Evolutionary conservation across 2,329 filamentous ascomycete species (phyloP).

Genomic region (Elsinoe ampelina): DNA sequence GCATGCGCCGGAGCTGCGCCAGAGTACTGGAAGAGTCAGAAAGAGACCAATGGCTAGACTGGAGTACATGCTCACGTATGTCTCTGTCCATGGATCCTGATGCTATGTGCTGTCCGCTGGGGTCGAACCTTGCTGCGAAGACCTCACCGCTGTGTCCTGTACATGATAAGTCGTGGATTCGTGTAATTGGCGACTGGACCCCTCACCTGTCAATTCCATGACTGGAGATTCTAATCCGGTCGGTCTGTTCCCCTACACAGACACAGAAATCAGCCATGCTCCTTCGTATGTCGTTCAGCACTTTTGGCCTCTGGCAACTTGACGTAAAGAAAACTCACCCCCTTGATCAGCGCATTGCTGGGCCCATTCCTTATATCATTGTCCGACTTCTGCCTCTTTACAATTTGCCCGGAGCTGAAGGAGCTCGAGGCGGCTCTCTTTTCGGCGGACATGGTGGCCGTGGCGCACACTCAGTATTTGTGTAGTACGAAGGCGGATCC

Average conservation of each 20-base stretch:
- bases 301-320: constrained; percentile 20
- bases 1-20: constrained; percentile 85
- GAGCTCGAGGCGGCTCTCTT: constrained; percentile 85
- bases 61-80: constrained; percentile 53
- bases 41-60: neutral
- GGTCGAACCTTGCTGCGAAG: constrained; percentile 83
- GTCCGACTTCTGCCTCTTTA: constrained; percentile 79
- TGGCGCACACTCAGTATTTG: neutral
- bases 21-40: constrained; percentile 58
- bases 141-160: constrained; percentile 66
- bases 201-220: constrained; percentile 77
- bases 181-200: neutral
- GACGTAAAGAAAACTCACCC: constrained; percentile 47
- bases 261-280: constrained; percentile 25
- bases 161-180: constrained; percentile 15
- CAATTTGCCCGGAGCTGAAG: constrained; percentile 67
- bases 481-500: no score
- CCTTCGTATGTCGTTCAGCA: constrained; percentile 15
- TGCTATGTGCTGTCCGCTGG: constrained; percentile 77
- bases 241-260: constrained; percentile 60
- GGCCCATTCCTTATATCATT: constrained; percentile 48
- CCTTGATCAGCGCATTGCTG: constrained; percentile 54
- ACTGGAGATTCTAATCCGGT: constrained; percentile 80
- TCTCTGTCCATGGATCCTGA: constrained; percentile 92
- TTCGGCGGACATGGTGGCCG: constrained; percentile 41